phyloP scores from a whole-genome alignment of 2,329 filamentous ascomycete species.

The Verticillium tricorpus region DNA sequence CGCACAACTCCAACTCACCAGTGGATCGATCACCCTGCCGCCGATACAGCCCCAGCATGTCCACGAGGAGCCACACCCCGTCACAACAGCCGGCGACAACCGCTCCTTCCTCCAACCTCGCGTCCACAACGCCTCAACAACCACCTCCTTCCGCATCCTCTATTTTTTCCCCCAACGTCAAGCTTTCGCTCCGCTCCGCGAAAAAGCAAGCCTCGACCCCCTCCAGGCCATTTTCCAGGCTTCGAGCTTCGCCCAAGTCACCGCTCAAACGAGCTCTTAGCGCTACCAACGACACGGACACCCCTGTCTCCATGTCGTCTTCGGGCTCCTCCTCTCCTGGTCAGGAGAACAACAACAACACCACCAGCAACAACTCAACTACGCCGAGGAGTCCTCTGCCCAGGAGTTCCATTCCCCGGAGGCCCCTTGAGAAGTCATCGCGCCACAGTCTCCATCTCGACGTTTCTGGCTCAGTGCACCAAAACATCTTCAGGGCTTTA shows the following conservation, averaged over 20 bases:
- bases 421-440: conserved; percentile 41
- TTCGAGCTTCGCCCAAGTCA: conserved; percentile 71
- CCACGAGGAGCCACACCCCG: conserved; percentile 3
- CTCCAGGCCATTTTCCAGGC: conserved; percentile 52
- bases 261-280: conserved; percentile 75
- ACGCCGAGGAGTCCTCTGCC: conserved; percentile 31
- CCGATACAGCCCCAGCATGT: conserved; percentile 23
- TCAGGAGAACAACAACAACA: conserved; percentile 39
- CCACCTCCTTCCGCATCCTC: conserved; percentile 40
- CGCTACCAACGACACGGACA: conserved; percentile 66
- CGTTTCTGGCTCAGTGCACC: conserved; percentile 47
- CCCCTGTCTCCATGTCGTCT: conserved; percentile 51
- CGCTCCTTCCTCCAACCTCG: conserved; percentile 24
- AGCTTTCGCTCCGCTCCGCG: conserved; percentile 60
- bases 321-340: conserved; percentile 35
- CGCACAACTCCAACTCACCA: conserved; percentile 26
- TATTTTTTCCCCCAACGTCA: conserved; percentile 59
- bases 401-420: conserved; percentile 37
- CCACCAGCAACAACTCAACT: conserved; percentile 25
- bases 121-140: conserved; percentile 24
- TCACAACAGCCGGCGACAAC: conserved; percentile 19
- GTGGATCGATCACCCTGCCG: conserved; percentile 39
- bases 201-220: conserved; percentile 52
- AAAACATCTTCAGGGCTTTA: conserved; percentile 44
- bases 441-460: conserved; percentile 56